Conservation (phyloP, 805 yeast genomes). For the Ogataea nitratoaversa region DNA sequence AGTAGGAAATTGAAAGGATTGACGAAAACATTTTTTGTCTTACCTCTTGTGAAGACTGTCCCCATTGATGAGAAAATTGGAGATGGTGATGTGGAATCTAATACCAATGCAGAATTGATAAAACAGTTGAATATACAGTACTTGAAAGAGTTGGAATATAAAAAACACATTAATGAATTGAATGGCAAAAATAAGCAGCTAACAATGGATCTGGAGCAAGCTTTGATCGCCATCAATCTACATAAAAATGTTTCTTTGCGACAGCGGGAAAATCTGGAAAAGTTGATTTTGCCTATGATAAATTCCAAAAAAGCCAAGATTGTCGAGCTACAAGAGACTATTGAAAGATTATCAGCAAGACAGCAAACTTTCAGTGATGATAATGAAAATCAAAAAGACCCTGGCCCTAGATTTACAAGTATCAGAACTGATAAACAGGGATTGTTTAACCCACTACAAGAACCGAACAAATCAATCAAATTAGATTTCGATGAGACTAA, state of each 20-base stretch:
- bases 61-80: conserved; percentile 1
- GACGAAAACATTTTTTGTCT: conserved; percentile 11
- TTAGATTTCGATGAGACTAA: conserved; percentile 14
- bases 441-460: conserved; percentile 4
- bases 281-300: conserved; percentile 4
- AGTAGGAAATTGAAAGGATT: conserved; percentile 5
- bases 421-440: background rate
- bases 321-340: conserved; percentile 3
- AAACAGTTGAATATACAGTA: conserved; percentile 11
- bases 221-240: background rate
- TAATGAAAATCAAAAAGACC: no score
- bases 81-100: conserved; percentile 1
- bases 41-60: conserved; percentile 3
- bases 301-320: background rate
- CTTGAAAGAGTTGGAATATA: conserved; percentile 10
- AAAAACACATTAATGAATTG: conserved; percentile 5
- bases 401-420: background rate
- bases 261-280: background rate
- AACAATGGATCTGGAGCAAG: background rate
- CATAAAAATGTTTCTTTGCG: background rate
- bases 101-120: conserved; percentile 2
- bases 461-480: conserved; percentile 15
- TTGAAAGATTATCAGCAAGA: background rate
- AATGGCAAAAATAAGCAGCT: conserved; percentile 4
- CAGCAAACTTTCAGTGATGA: no score